Evolutionary conservation across 257 asterid genomes (phyloP), one percentile per base, ranked within the genome.

Genomic region (Nicotiana sylvestris): DNA sequence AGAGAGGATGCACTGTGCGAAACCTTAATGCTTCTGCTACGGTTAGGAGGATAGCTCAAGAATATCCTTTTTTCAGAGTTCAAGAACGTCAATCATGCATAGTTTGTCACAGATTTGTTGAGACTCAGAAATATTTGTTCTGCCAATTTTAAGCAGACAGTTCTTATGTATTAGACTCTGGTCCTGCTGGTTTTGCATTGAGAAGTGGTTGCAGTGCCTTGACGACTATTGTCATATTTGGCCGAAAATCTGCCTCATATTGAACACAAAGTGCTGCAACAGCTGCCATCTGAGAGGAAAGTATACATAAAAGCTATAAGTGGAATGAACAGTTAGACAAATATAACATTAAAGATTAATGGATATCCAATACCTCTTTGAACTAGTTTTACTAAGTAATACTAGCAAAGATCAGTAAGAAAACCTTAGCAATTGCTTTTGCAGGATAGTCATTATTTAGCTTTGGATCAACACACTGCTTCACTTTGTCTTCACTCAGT

Each of bases 201-300:
- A 91, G 92, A 78, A 95, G 99, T 27, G 98, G 99, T 81, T 95
- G 98, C 89, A 95, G 85, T 77, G 99, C 99, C 92, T 95, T 95
- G 27, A 93, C 98, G 1, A 95, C 99, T 79, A 95, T 95, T 1
- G 97, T 95, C 99, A 95, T 95, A 84, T 95, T 95, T 29, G 99
- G 99, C 62, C 99, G 83, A 82, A 95, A 95, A 78, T 95, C 99
- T 17, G 98, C 98, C 83, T 95, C 99, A 21, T 95, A 95, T 81
- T 95, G 99, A 81, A 95, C 99, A 30, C 99, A 95, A 1, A 95
- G 91, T 33, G 98, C 98, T n/a, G 99, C 99, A 13, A 95, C 99
- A 4, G 99, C 99, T 12, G 97, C 99, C 98, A 95, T 90, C 98
- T 95, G 89, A 55, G 53, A 32, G 80, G 62, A 74, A 74, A 13